A percentile compares a stretch with the other conserved stretches of the same genome.
Conservation (phyloP, 495 filamentous ascomycete genomes). For the Pyrenula massariospora region DNA sequence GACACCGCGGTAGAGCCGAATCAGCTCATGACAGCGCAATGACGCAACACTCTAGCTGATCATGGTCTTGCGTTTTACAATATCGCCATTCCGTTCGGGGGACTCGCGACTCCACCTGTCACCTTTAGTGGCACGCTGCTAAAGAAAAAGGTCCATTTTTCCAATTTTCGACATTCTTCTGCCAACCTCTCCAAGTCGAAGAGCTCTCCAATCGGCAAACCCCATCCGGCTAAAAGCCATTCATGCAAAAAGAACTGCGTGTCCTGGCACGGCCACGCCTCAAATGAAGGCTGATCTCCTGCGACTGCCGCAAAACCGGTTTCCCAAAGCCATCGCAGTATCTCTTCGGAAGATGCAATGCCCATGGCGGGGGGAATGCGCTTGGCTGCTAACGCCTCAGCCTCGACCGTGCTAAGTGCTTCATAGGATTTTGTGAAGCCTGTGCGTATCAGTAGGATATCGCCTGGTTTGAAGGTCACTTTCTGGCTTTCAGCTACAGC, state of each 20-base stretch:
- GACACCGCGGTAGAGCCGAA: too few species aligned
- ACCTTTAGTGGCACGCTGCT: slow-evolving; percentile 43
- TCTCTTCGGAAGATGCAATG: slow-evolving; percentile 28
- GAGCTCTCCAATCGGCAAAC: slow-evolving; percentile 46
- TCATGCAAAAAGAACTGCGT: slow-evolving; percentile 31
- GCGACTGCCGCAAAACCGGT: slow-evolving; percentile 38
- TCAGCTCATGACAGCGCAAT: too few species aligned
- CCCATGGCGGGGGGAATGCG: slow-evolving; percentile 25
- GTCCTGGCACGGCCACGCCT: slow-evolving; percentile 24
- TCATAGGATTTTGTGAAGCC: slow-evolving; percentile 36
- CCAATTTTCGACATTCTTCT: slow-evolving; percentile 26
- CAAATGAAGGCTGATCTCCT: slow-evolving; percentile 35
- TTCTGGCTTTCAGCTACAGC: slow-evolving; percentile 20
- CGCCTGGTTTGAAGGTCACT: slow-evolving; percentile 28
- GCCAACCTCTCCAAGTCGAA: slow-evolving; percentile 42
- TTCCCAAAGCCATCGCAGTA: slow-evolving; percentile 37
- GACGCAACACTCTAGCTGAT: too few species aligned
- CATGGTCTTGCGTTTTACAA: too few species aligned
- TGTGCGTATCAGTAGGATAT: slow-evolving; percentile 43
- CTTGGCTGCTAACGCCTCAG: slow-evolving; percentile 16
- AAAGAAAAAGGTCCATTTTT: slow-evolving; percentile 40
- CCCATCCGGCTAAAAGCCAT: slow-evolving; percentile 43
- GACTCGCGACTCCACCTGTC: slow-evolving; percentile 42
- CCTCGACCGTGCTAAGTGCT: slow-evolving; percentile 16
- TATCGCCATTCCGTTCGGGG: slow-evolving; percentile 37